Evolutionary conservation across 495 filamentous ascomycete genomes (phyloP).

Genomic region (Penicillium nucicola): DNA sequence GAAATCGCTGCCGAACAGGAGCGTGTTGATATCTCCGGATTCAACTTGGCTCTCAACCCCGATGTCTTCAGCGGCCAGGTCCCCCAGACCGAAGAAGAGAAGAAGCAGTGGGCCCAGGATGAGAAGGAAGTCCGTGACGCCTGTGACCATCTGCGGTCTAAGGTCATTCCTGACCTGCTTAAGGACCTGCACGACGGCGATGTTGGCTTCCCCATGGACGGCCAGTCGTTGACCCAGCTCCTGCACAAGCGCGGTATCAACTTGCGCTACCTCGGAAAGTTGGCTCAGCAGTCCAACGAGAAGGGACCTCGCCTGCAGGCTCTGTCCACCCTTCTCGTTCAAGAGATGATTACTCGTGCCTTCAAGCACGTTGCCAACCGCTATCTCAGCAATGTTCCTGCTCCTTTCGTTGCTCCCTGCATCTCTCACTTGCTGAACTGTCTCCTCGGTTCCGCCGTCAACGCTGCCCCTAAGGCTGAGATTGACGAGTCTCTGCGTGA

Average conservation of each 20-base stretch:
- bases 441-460: conserved; percentile 74
- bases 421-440: conserved; percentile 92
- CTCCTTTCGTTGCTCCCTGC: conserved; percentile 70
- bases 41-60: conserved; percentile 86
- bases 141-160: conserved; percentile 71
- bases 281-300: conserved; percentile 65
- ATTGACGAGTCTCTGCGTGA: conserved; percentile 69
- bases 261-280: conserved; percentile 85
- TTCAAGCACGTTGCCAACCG: conserved; percentile 89
- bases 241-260: conserved; percentile 98
- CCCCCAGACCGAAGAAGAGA: conserved; percentile 87
- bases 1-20: conserved; percentile 49
- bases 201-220: conserved; percentile 97
- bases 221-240: conserved; percentile 79
- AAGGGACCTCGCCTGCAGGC: conserved; percentile 70
- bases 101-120: conserved; percentile 77
- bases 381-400: conserved; percentile 77
- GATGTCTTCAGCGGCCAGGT: conserved; percentile 92
- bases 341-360: conserved; percentile 89
- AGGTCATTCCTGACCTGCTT: conserved; percentile 71
- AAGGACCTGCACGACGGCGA: conserved; percentile 88
- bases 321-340: conserved; percentile 69
- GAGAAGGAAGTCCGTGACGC: conserved; percentile 85
- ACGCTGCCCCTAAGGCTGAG: conserved; percentile 70
- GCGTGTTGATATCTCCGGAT: conserved; percentile 77